A percentile compares a stretch with the other conserved stretches of the same genome.
phyloP scores from a whole-genome alignment of 2,329 filamentous ascomycete species.

The Arthroderma uncinatum region DNA sequence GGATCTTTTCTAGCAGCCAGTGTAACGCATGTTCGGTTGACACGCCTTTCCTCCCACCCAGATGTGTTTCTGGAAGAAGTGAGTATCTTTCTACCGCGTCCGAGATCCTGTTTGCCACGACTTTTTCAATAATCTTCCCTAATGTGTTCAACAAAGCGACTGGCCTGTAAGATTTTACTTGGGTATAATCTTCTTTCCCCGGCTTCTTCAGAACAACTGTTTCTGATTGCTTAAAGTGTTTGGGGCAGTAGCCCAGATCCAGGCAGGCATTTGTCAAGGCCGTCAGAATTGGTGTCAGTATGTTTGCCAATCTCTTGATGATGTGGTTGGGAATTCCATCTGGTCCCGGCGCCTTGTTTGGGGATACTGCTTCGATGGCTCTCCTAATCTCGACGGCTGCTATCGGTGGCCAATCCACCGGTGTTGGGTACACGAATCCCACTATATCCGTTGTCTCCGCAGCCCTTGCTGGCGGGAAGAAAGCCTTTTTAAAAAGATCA shows the following conservation, averaged over 20 bases:
- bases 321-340: conserved; percentile 15
- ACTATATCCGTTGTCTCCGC: conserved; percentile 15
- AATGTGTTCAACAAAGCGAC: conserved; percentile 17
- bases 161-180: conserved; percentile 14
- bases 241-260: conserved; percentile 16
- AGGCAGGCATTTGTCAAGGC: conserved; percentile 9
- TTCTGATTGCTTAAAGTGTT: conserved; percentile 15
- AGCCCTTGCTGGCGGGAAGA: conserved; percentile 16
- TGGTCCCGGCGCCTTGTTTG: conserved; percentile 18
- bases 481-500: conserved; percentile 11
- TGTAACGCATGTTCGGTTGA: conserved; percentile 7
- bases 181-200: conserved; percentile 15
- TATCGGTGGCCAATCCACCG: conserved; percentile 16
- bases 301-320: not conserved
- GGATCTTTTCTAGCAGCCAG: conserved; percentile 10
- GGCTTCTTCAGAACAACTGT: conserved; percentile 17
- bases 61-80: conserved; percentile 13
- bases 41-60: not conserved
- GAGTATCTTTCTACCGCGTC: conserved; percentile 12
- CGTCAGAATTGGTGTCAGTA: not conserved
- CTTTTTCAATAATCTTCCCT: conserved; percentile 12
- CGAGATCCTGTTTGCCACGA: conserved; percentile 11
- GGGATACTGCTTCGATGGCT: conserved; percentile 15
- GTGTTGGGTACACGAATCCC: conserved; percentile 12
- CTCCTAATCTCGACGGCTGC: conserved; percentile 18